Conservation (phyloP, 108 stramenopile genomes). For the Cylindrotheca fusiformis region DNA sequence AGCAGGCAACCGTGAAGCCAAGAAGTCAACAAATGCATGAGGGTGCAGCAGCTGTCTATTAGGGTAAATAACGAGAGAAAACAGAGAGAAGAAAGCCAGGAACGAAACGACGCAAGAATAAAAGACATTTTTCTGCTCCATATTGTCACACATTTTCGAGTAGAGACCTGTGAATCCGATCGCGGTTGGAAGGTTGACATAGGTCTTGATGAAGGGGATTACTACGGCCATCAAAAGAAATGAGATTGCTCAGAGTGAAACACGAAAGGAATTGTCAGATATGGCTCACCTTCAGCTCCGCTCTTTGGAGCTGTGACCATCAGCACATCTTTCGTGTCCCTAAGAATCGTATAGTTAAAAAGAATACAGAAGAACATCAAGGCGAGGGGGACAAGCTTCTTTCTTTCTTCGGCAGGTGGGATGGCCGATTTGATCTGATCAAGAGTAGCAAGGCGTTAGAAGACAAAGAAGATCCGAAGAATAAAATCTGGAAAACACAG, state of each 20-base stretch:
- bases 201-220: slow-evolving; percentile 97
- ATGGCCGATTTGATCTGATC: slow-evolving; percentile 63
- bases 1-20: slow-evolving; percentile 62
- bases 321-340: slow-evolving; percentile 95
- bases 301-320: slow-evolving; percentile 87
- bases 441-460: no score
- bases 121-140: slow-evolving; percentile 90
- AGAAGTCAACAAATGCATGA: slow-evolving; percentile 78
- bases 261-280: no score
- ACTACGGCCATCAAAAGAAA: slow-evolving; percentile 21
- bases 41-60: slow-evolving; percentile 82
- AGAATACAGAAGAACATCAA: slow-evolving; percentile 97
- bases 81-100: slow-evolving; percentile 86
- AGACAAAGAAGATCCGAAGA: no score
- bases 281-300: slow-evolving; percentile 73
- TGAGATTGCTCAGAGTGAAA: not conserved
- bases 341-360: slow-evolving; percentile 97
- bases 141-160: slow-evolving; percentile 73
- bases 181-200: slow-evolving; percentile 89
- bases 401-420: slow-evolving; percentile 79
- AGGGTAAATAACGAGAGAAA: slow-evolving; percentile 90
- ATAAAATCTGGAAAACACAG: no score
- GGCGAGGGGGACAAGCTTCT: slow-evolving; percentile 90
- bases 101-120: slow-evolving; percentile 89
- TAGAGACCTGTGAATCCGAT: slow-evolving; percentile 92